Evolutionary conservation across 441 rosid genomes (phyloP).

Genomic region (Populus hybrid): DNA sequence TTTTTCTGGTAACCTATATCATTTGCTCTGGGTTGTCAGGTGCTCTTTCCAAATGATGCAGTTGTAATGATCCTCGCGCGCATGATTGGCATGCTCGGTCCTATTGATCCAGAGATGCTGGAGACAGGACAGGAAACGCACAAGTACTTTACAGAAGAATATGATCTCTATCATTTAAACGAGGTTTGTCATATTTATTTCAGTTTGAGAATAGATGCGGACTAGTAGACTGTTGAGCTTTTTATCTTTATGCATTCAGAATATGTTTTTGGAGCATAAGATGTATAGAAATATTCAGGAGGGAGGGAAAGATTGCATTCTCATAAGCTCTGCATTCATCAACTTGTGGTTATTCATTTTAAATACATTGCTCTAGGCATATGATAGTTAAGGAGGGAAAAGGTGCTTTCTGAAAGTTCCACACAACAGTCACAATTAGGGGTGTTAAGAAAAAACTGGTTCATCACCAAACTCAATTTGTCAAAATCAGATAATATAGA

Average conservation of each 20-base stretch:
- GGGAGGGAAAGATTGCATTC: background rate
- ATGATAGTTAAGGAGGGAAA: background rate
- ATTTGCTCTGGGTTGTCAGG: conserved; percentile 39
- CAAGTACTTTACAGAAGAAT: conserved; percentile 82
- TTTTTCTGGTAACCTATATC: conserved; percentile 9
- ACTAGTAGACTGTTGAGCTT: background rate
- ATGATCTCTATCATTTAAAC: conserved; percentile 61
- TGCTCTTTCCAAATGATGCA: conserved; percentile 77
- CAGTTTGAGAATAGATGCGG: background rate
- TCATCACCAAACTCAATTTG: background rate
- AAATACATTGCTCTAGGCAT: background rate
- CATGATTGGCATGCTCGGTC: conserved; percentile 68
- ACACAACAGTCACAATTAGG: background rate
- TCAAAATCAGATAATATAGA: background rate
- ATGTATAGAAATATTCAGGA: background rate
- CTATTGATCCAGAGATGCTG: conserved; percentile 73
- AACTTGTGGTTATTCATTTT: background rate
- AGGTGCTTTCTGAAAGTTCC: background rate
- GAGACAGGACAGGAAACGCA: conserved; percentile 66
- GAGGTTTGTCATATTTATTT: conserved; percentile 47
- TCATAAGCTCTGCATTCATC: background rate
- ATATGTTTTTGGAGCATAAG: background rate
- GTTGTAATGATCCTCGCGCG: conserved; percentile 75
- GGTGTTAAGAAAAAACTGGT: background rate
- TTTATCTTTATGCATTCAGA: background rate